These are phyloP conservation scores for Naganishia sp. DNA, from an alignment of 1,284 basidiomycete genomes.

Conservation along the genomic window DNA sequence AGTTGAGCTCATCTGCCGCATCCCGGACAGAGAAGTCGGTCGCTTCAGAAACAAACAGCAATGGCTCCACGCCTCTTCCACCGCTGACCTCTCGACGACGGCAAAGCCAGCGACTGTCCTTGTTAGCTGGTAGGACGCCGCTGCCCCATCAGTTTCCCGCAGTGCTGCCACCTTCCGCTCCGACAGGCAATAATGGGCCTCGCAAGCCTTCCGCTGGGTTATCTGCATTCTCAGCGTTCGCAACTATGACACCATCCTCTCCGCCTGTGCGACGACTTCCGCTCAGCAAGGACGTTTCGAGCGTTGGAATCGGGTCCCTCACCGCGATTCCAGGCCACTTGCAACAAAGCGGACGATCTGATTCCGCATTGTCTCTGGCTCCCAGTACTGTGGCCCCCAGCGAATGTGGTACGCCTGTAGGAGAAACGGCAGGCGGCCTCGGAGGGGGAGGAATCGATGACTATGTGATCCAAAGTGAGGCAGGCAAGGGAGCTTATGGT, in stretches of 20 bases:
- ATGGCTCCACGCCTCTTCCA: constrained; percentile 38
- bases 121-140: constrained; percentile 51
- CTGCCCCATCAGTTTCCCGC: constrained; percentile 49
- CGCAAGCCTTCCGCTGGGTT: constrained; percentile 36
- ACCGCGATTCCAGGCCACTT: constrained; percentile 28
- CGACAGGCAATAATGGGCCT: constrained; percentile 18
- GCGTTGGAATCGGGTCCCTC: constrained; percentile 4
- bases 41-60: neutral
- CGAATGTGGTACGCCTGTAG: constrained; percentile 46
- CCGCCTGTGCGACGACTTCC: neutral
- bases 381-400: constrained; percentile 49
- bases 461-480: constrained; percentile 74
- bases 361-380: constrained; percentile 47
- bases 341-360: constrained; percentile 36
- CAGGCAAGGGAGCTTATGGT: constrained; percentile 95
- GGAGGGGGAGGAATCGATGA: constrained; percentile 53
- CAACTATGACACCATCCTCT: constrained; percentile 33
- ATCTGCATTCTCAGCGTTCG: constrained; percentile 53
- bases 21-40: neutral
- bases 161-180: constrained; percentile 42
- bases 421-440: constrained; percentile 47
- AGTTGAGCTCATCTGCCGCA: neutral
- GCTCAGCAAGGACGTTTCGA: constrained; percentile 9
- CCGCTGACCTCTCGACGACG: constrained; percentile 45
- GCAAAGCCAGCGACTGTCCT: constrained; percentile 47